These are phyloP conservation scores for Collybia nuda DNA, from an alignment of 768 basidiomycete genomes.

Conservation along the genomic window DNA sequence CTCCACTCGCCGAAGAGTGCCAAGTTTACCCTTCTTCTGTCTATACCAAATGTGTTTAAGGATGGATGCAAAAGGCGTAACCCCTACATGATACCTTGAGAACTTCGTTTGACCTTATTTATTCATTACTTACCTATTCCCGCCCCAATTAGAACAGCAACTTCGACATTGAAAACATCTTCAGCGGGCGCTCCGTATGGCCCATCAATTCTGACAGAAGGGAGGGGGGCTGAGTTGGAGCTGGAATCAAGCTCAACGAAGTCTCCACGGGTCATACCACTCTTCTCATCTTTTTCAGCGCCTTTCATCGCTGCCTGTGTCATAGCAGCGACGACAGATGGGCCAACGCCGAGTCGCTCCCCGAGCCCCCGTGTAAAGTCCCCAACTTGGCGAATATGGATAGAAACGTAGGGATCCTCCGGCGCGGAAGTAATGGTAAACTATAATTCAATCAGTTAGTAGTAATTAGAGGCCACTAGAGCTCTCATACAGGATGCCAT, in stretches of 20 bases:
- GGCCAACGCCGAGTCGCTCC: constrained; percentile 81
- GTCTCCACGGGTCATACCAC: constrained; percentile 57
- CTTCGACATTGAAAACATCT: constrained; percentile 83
- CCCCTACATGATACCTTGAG: constrained; percentile 43
- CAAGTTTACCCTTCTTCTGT: constrained; percentile 75
- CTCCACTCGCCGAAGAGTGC: constrained; percentile 83
- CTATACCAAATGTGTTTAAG: constrained; percentile 96
- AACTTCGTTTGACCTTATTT: background rate
- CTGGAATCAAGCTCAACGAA: constrained; percentile 75
- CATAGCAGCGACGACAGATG: constrained; percentile 73
- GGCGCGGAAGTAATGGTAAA: constrained; percentile 96
- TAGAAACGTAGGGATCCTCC: constrained; percentile 88
- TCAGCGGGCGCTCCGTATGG: constrained; percentile 94
- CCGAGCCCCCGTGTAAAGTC: constrained; percentile 86
- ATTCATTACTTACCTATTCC: constrained; percentile 70
- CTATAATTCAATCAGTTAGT: constrained; percentile 32
- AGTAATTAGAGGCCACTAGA: background rate
- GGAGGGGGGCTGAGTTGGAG: constrained; percentile 52
- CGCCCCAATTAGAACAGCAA: constrained; percentile 89
- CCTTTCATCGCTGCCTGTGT: constrained; percentile 80
- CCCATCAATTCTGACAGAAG: constrained; percentile 78
- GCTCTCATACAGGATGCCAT: constrained; percentile 89
- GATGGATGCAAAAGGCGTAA: constrained; percentile 94
- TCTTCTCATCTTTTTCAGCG: constrained; percentile 57
- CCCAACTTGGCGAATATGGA: constrained; percentile 93